phyloP scores from a whole-genome alignment of 345 rosid species.

The Boechera retrofracta region DNA sequence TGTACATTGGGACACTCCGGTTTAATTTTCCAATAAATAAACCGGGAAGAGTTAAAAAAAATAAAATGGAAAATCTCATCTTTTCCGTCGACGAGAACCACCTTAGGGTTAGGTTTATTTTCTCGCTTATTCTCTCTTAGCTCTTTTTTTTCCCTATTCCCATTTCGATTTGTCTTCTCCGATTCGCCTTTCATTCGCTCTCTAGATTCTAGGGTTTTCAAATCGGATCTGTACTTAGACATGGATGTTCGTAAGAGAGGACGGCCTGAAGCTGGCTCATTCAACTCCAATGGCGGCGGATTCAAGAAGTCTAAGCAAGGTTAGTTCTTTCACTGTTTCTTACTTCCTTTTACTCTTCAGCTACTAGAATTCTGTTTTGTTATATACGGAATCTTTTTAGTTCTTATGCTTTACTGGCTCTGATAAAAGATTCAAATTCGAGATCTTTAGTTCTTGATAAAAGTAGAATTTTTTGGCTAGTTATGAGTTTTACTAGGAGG shows the following conservation, averaged over 20 bases:
- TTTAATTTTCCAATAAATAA: conserved; percentile 21
- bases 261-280: conserved; percentile 57
- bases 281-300: conserved; percentile 68
- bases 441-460: conserved; percentile 25
- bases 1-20: conserved; percentile 21
- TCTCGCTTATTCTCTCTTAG: conserved; percentile 17
- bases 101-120: conserved; percentile 44
- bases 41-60: conserved; percentile 1
- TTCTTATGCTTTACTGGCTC: conserved; percentile 4
- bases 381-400: neutral
- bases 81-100: conserved; percentile 40
- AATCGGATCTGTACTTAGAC: conserved; percentile 39
- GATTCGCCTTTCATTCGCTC: conserved; percentile 29
- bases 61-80: conserved; percentile 5
- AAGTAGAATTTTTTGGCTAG: neutral
- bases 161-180: conserved; percentile 35
- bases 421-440: neutral
- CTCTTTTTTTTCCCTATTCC: conserved; percentile 5
- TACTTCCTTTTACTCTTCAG: conserved; percentile 24
- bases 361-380: neutral
- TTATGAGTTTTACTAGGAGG: conserved; percentile 9
- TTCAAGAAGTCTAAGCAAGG: conserved; percentile 72
- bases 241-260: conserved; percentile 84
- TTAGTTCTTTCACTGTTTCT: conserved; percentile 32
- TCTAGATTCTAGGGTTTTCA: conserved; percentile 6